These are phyloP conservation scores for Rosa multiflora DNA, from an alignment of 306 rosid species.

Conservation along the genomic window DNA sequence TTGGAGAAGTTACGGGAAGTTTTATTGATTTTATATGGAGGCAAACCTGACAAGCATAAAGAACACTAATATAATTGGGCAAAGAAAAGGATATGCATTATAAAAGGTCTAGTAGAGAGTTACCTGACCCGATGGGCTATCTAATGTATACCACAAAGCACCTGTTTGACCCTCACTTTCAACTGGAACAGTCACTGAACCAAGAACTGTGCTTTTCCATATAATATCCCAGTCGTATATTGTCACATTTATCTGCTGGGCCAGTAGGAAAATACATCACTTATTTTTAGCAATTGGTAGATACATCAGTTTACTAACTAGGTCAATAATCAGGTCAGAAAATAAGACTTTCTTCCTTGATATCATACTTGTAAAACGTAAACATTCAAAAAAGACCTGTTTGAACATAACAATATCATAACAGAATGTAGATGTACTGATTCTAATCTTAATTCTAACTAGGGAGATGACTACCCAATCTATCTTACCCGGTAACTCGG, in stretches of 20 bases:
- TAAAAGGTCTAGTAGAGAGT: conserved; percentile 9
- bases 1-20: conserved; percentile 55
- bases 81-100: conserved; percentile 8
- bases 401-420: not conserved
- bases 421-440: not conserved
- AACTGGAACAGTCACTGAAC: conserved; percentile 87
- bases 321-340: conserved; percentile 25
- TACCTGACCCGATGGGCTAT: conserved; percentile 97
- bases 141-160: conserved; percentile 80
- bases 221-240: conserved; percentile 98
- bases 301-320: not conserved
- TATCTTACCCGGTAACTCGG: not conserved
- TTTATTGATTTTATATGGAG: conserved; percentile 75
- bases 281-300: not conserved
- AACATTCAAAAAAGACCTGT: not conserved
- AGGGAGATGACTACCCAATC: not conserved
- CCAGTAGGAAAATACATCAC: conserved; percentile 46
- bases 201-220: conserved; percentile 98
- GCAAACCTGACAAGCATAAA: conserved; percentile 73
- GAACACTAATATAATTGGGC: conserved; percentile 13
- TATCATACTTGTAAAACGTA: not conserved
- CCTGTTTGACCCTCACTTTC: conserved; percentile 92
- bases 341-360: conserved; percentile 15
- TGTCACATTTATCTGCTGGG: conserved; percentile 80
- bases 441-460: not conserved